Percentiles rank a stretch among this genome's conserved stretches.
These are phyloP conservation scores for Hemileccinum impolitum DNA, from an alignment of 768 basidiomycete species.

Conservation along the genomic window DNA sequence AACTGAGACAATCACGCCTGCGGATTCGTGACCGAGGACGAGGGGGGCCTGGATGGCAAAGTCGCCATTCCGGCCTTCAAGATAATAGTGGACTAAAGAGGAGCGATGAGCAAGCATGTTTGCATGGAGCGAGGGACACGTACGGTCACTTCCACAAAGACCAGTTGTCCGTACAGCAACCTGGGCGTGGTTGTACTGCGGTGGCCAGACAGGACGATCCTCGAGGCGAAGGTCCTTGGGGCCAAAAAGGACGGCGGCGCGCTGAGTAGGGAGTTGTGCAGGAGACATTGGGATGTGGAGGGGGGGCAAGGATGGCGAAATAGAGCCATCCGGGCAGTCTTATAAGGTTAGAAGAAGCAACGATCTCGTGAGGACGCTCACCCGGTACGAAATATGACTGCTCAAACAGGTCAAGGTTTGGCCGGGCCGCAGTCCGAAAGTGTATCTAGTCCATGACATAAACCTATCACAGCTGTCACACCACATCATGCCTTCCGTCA, in stretches of 20 bases:
- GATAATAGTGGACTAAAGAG: constrained; percentile 81
- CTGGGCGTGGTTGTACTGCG: constrained; percentile 70
- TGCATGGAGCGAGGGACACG: constrained; percentile 26
- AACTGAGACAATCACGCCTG: constrained; percentile 84
- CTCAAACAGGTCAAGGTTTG: constrained; percentile 21
- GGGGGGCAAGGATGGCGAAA: constrained; percentile 23
- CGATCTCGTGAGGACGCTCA: constrained; percentile 35
- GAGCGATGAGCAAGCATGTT: background rate
- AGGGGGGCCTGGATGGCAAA: constrained; percentile 84
- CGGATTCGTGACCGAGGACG: constrained; percentile 90
- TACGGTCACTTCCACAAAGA: constrained; percentile 84
- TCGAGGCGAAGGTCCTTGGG: constrained; percentile 81
- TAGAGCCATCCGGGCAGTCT: constrained; percentile 27
- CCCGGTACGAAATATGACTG: constrained; percentile 25
- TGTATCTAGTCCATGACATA: constrained; percentile 24
- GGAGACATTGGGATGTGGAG: constrained; percentile 37
- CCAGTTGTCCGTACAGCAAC: constrained; percentile 81
- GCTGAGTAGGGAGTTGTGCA: constrained; percentile 50
- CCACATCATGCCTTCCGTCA: constrained; percentile 17
- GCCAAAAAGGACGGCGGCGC: constrained; percentile 80
- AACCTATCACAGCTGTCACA: constrained; percentile 23
- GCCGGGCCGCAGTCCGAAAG: constrained; percentile 34
- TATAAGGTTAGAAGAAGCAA: constrained; percentile 31
- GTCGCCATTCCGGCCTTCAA: constrained; percentile 87
- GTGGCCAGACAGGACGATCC: constrained; percentile 68